phyloP scores from a whole-genome alignment of 257 asterid species.

The Osmanthus fragrans region DNA sequence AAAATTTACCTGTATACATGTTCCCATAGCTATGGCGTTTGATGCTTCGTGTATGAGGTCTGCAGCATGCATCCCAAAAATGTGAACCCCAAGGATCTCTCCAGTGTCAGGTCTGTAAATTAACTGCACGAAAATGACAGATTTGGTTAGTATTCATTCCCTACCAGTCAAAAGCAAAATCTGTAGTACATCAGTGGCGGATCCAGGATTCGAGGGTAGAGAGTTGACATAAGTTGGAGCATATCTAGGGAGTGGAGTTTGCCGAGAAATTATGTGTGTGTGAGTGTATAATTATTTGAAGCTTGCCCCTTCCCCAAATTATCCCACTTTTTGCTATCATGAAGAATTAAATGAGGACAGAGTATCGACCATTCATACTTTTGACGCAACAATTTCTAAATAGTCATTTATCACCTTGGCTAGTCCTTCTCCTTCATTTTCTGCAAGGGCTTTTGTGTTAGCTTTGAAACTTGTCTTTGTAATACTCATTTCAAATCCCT shows the following conservation, averaged over 20 bases:
- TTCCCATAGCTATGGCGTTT: conserved; percentile 87
- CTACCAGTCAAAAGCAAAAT: conserved; percentile 9
- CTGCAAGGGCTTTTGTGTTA: conserved; percentile 92
- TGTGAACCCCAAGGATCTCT: conserved; percentile 93
- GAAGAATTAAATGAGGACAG: neutral
- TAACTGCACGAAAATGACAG: conserved; percentile 53
- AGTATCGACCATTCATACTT: conserved; percentile 5
- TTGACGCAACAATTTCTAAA: conserved; percentile 18
- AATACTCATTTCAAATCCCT: conserved; percentile 78
- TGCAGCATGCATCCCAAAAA: conserved; percentile 91
- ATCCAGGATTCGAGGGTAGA: conserved; percentile 2
- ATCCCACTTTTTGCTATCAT: neutral
- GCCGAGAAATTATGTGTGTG: neutral
- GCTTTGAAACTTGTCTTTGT: conserved; percentile 94
- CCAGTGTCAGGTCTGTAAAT: conserved; percentile 92
- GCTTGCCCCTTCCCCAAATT: neutral
- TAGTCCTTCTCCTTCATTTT: conserved; percentile 92
- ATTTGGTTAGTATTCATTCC: conserved; percentile 23
- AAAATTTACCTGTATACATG: conserved; percentile 68
- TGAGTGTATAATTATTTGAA: neutral
- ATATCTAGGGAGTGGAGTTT: neutral
- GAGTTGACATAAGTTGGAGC: neutral
- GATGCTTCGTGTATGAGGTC: conserved; percentile 96
- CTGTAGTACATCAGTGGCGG: neutral
- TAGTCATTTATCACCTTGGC: conserved; percentile 64